Evolutionary conservation across 257 asterid species (phyloP).

Genomic region (Capsicum baccatum): DNA sequence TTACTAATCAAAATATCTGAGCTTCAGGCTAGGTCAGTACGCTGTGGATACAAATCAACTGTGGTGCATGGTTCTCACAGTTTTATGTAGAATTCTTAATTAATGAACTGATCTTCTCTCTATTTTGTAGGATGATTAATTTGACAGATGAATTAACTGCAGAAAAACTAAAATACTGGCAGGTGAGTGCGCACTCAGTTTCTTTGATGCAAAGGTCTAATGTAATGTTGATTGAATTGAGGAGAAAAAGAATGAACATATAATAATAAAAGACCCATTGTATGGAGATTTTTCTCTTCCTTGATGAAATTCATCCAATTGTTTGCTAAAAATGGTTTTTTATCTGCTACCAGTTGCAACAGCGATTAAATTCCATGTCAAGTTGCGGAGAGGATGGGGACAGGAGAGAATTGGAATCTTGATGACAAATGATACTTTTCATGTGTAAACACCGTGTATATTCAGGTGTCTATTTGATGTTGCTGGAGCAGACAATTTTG

Average conservation of each 20-base stretch:
- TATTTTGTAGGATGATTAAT: conserved; percentile 71
- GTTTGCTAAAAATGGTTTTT: neutral
- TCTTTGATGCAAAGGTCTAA: neutral
- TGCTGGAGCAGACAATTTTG: neutral
- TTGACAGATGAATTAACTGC: conserved; percentile 85
- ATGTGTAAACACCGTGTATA: conserved; percentile 55
- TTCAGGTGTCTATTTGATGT: conserved; percentile 42
- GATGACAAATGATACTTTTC: conserved; percentile 42
- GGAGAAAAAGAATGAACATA: neutral
- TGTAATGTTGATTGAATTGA: neutral
- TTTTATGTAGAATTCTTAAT: conserved; percentile 18
- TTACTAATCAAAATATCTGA: conserved; percentile 77
- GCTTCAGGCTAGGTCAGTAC: conserved; percentile 80
- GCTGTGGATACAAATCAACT: neutral
- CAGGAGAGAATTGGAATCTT: conserved; percentile 63
- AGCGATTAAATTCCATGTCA: conserved; percentile 57
- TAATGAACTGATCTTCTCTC: conserved; percentile 36
- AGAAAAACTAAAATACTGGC: conserved; percentile 73
- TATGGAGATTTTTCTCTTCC: neutral
- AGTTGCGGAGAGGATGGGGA: conserved; percentile 67
- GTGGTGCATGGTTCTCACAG: neutral
- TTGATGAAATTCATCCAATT: neutral
- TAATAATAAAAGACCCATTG: neutral
- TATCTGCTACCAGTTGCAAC: conserved; percentile 71
- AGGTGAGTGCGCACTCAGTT: conserved; percentile 52